Base-by-base conservation (phyloP, 2,329 filamentous ascomycete species). In the Hymenoscyphus repandus region DNA sequence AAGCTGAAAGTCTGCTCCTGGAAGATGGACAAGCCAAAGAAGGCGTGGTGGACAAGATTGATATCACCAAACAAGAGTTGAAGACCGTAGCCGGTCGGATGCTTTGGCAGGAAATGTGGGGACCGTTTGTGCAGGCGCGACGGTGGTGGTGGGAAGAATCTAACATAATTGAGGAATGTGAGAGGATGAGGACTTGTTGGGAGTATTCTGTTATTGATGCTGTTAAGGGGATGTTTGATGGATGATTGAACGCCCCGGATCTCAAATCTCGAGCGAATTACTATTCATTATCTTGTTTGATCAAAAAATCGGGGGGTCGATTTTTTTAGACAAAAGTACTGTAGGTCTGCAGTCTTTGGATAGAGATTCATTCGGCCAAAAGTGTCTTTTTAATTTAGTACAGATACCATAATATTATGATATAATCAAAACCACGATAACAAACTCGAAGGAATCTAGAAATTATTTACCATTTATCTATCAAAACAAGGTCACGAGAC, bases 61-160 rank as follows among this genome's bases (percentile, higher is more conserved):
- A 64, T 3, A 66, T 69, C 7, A 62, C 62, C 22, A 66, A 69
- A 13, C 53, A 58, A 18, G 45, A 81, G 59, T 69, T 83, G 3
- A 73, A 74, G 50, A 77, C 72, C 50, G 64, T 76, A 2, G 70
- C 79, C 1, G 79, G 78, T 0, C 72, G 78, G 33, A 74, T 79
- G 70, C 66, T 85, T 15, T 85, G 81, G 81, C 72, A 73, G 59
- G 76, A 83, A 58, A 72, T 80, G 11, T 85, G 80, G 81, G 80
- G 80, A 10, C 11, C 32, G 4, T 66, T 56, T 50, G 63, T 64
- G 7, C 52, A 60, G 40, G 63, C 55, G 2, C 50, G 72, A 6
- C 68, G 62, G 39, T 83, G 79, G 79, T 85, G 81, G 81, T 84
- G 80, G 80, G 78, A 84, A 38, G 75, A 82, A 31, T 65, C 69